These are phyloP conservation scores for Blastomyces emzantsi DNA, from an alignment of 2,329 filamentous ascomycete species.

Conservation along the genomic window DNA sequence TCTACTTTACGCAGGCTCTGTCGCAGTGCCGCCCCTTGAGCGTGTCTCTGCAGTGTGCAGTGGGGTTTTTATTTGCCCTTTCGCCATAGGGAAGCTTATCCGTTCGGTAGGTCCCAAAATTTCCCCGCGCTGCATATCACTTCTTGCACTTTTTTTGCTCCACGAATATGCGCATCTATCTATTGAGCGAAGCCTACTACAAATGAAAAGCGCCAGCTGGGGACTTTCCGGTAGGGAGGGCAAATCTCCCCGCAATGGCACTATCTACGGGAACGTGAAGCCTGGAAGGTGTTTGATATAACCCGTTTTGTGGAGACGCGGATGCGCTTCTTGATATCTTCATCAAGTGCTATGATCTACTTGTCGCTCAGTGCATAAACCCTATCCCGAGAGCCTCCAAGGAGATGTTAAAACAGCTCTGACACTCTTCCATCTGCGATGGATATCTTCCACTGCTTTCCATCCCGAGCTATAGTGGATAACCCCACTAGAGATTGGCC, in stretches of 20 bases:
- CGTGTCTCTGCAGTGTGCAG: background rate
- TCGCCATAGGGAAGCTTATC: background rate
- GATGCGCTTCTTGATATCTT: background rate
- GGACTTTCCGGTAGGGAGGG: too few species aligned
- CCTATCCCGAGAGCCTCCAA: background rate
- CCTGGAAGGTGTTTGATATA: background rate
- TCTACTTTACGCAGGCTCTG: background rate
- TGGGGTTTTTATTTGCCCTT: background rate
- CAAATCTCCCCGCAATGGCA: background rate
- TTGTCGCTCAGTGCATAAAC: background rate
- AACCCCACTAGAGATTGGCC: background rate
- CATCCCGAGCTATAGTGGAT: background rate
- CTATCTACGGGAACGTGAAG: background rate
- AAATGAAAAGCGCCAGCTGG: background rate
- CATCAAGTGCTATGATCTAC: background rate
- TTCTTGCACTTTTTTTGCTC: background rate
- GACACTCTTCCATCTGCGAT: background rate
- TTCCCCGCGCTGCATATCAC: background rate
- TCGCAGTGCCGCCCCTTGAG: background rate
- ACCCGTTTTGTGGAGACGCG: background rate
- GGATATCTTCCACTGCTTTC: background rate
- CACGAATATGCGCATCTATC: background rate
- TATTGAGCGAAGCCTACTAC: background rate
- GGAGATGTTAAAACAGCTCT: background rate
- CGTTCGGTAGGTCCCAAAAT: slow-evolving; percentile 2